These are phyloP conservation scores for Dactylis glomerata DNA, from an alignment of 176 grass and related monocot species.

Conservation along the genomic window DNA sequence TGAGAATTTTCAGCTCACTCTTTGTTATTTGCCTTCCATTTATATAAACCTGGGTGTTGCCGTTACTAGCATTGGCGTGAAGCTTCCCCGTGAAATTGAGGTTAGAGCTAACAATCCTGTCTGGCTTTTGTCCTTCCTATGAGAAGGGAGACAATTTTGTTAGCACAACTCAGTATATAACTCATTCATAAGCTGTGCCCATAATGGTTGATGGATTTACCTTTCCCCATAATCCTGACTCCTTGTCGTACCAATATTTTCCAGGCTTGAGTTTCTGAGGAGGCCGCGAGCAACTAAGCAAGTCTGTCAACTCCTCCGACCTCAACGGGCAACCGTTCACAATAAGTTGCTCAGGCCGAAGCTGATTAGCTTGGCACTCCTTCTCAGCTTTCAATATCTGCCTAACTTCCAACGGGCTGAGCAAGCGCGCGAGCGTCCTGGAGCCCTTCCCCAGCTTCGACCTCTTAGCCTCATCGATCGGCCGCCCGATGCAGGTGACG, in stretches of 20 bases:
- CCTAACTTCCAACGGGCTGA: constrained; percentile 83
- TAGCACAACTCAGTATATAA: not conserved
- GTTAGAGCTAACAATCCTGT: constrained; percentile 78
- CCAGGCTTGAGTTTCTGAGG: constrained; percentile 89
- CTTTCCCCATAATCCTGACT: constrained; percentile 95
- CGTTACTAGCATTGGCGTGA: constrained; percentile 74
- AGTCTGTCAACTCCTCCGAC: constrained; percentile 69
- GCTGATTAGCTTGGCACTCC: constrained; percentile 92
- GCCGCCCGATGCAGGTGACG: constrained; percentile 69
- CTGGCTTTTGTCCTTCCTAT: constrained; percentile 86
- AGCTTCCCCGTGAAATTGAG: constrained; percentile 89
- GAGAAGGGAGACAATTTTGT: constrained; percentile 14
- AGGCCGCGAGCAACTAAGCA: constrained; percentile 71
- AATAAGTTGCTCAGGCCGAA: constrained; percentile 75
- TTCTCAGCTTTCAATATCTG: constrained; percentile 97
- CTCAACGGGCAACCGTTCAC: constrained; percentile 70
- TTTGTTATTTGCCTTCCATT: constrained; percentile 95
- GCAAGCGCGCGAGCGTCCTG: constrained; percentile 55
- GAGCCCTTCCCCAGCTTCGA: constrained; percentile 86
- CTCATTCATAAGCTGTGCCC: not conserved
- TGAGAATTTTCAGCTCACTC: constrained; percentile 71
- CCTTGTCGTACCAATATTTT: constrained; percentile 95
- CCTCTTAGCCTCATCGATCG: constrained; percentile 77
- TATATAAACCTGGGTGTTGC: constrained; percentile 86
- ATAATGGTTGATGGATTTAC: constrained; percentile 25